Percentiles rank a stretch among this genome's conserved stretches.
phyloP scores from a whole-genome alignment of 345 rosid species.

The Boechera retrofracta region DNA sequence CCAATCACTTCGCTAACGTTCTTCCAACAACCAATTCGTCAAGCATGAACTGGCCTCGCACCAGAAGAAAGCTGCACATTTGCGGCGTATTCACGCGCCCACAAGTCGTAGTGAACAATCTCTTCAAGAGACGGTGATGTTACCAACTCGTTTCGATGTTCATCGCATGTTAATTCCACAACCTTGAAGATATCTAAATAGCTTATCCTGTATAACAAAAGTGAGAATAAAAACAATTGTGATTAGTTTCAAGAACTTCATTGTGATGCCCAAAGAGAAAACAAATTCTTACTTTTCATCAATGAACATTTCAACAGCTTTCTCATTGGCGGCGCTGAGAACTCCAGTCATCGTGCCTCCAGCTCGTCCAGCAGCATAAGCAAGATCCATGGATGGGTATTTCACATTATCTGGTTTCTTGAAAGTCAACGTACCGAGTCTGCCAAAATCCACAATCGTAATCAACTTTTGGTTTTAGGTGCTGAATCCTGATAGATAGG shows the following conservation, averaged over 20 bases:
- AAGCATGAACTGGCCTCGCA: slow-evolving; percentile 55
- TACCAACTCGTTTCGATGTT: slow-evolving; percentile 76
- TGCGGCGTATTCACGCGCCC: slow-evolving; percentile 87
- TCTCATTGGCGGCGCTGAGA: slow-evolving; percentile 95
- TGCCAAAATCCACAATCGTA: slow-evolving; percentile 43
- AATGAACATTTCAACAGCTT: slow-evolving; percentile 84
- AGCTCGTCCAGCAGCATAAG: slow-evolving; percentile 94
- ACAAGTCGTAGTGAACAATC: slow-evolving; percentile 81
- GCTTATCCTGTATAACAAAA: slow-evolving; percentile 63
- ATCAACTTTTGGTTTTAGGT: slow-evolving; percentile 8
- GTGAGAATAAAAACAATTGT: neutral
- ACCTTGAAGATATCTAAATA: slow-evolving; percentile 91
- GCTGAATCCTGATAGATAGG: neutral
- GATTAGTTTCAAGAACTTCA: slow-evolving; percentile 3
- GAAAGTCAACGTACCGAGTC: slow-evolving; percentile 91
- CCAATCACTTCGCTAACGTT: neutral
- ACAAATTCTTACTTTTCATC: slow-evolving; percentile 62
- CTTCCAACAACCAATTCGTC: slow-evolving; percentile 6
- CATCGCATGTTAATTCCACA: slow-evolving; percentile 83
- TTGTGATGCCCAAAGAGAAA: neutral
- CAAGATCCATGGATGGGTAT: slow-evolving; percentile 95
- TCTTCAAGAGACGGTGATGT: slow-evolving; percentile 80
- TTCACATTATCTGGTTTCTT: slow-evolving; percentile 85
- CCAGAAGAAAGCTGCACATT: slow-evolving; percentile 53
- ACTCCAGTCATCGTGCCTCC: slow-evolving; percentile 99